A percentile compares a stretch with the other conserved stretches of the same genome.
Evolutionary conservation across 2,329 filamentous ascomycete species (phyloP).

Genomic region (Beauveria australis): DNA sequence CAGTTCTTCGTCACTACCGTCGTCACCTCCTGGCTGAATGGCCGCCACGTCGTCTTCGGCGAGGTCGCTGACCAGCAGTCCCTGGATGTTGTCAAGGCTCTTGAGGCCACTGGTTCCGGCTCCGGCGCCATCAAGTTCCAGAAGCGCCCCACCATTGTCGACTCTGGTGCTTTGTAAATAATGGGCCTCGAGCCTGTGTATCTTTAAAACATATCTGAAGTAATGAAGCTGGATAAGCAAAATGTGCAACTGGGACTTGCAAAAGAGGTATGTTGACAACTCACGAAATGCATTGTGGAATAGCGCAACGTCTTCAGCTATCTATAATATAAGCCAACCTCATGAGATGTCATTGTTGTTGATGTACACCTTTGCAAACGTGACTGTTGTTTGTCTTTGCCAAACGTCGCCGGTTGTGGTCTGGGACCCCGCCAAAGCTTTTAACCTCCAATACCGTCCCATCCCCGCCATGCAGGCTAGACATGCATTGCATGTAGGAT

Average conservation of each 20-base stretch:
- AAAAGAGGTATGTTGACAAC: neutral
- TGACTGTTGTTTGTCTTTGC: neutral
- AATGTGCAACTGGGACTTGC: neutral
- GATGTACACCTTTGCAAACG: neutral
- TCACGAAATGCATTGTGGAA: slow-evolving; percentile 1
- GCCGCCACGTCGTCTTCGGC: slow-evolving; percentile 80
- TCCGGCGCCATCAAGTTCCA: slow-evolving; percentile 47
- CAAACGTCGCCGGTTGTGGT: no score
- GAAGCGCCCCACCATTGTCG: slow-evolving; percentile 51
- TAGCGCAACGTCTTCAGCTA: neutral
- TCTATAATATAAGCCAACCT: slow-evolving; percentile 2
- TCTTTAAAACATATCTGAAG: slow-evolving; percentile 11
- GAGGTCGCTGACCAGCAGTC: slow-evolving; percentile 50
- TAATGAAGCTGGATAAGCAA: slow-evolving; percentile 1
- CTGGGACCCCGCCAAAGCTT: neutral
- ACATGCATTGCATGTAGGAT: slow-evolving; percentile 6
- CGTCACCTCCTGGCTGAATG: slow-evolving; percentile 75
- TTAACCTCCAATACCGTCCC: neutral
- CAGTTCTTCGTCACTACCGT: slow-evolving; percentile 98
- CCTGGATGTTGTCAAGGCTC: slow-evolving; percentile 47
- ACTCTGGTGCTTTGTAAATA: slow-evolving; percentile 41
- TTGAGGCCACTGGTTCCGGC: slow-evolving; percentile 52
- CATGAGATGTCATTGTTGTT: neutral
- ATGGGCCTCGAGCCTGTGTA: slow-evolving; percentile 15
- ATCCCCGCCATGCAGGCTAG: neutral